phyloP scores from a whole-genome alignment of 1,139 yeast genomes.

The Candida tunisiensis region DNA sequence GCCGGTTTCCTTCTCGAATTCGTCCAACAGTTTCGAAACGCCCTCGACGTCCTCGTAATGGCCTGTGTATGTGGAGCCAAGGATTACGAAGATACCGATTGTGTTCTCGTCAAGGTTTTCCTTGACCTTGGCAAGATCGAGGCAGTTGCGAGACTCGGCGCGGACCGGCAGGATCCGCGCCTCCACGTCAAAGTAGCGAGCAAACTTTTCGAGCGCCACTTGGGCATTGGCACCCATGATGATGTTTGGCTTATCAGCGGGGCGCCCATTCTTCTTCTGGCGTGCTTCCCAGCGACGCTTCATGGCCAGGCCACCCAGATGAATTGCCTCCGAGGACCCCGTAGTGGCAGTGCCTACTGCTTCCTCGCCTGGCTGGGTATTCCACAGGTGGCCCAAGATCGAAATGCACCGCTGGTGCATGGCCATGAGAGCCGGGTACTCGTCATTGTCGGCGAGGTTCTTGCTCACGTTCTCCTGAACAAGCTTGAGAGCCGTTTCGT shows the following conservation, averaged over 20 bases:
- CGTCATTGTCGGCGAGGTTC: constrained; percentile 86
- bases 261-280: constrained; percentile 41
- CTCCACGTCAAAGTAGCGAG: constrained; percentile 86
- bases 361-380: constrained; percentile 39
- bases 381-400: constrained; percentile 68
- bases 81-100: constrained; percentile 75
- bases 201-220: constrained; percentile 88
- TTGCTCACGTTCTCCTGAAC: constrained; percentile 59
- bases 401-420: constrained; percentile 70
- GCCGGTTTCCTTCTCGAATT: constrained; percentile 53
- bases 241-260: constrained; percentile 58
- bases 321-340: constrained; percentile 87
- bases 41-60: constrained; percentile 66
- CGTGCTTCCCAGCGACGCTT: constrained; percentile 74
- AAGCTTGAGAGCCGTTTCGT: constrained; percentile 33
- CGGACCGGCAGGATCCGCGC: constrained; percentile 56
- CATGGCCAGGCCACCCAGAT: constrained; percentile 86
- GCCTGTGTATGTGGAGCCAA: constrained; percentile 90
- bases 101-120: constrained; percentile 75
- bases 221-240: constrained; percentile 93
- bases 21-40: constrained; percentile 45
- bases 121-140: constrained; percentile 42
- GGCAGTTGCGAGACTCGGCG: constrained; percentile 40
- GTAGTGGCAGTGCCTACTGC: constrained; percentile 86
- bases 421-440: constrained; percentile 75